Evolutionary conservation across 306 rosid genomes (phyloP), one percentile per base, ranked within the genome.

Genomic region (Hippophae gyantsensis): DNA sequence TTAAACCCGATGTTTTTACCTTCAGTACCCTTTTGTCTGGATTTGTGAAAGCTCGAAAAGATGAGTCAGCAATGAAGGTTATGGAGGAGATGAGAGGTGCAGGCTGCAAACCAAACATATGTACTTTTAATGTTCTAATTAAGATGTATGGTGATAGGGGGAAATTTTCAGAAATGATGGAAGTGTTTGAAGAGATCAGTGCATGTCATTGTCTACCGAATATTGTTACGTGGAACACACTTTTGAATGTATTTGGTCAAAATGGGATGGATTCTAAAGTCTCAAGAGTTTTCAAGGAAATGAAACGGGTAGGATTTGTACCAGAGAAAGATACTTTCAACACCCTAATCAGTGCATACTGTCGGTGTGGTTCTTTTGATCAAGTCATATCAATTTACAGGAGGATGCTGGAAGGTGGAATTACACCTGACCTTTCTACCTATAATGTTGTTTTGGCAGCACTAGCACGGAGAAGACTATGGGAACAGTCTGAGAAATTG

Each of bases 241-340:
- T 18, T 18, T 18, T 18, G 23, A 18, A 18, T 18, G 23, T 18
- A 1, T 18, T 18, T 18, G 23, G 23, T 18, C 23, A 18, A 18
- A 18, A 18, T 18, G 23, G 23, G 23, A 18, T 90, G 96, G 89
- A 83, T 60, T 74, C 83, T 0, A 87, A 90, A 62, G 89, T 90
- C 26, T 86, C 96, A 0, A 86, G 86, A 60, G 89, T 87, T 38
- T 90, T 87, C 66, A 83, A 74, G 72, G 96, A 90, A 74, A 81
- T 90, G 96, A 85, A 87, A 78, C 85, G 96, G 70, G 94, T 96
- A 12, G 98, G 98, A 44, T 90, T 90, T 83, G 84, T 87, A 46
- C 86, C 96, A 0, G 95, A 90, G 75, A 77, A 92, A 76, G 95
- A 87, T 69, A 87, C 98, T 51, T 87, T 85, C 67, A 87, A 90